Conservation (phyloP, 2,329 filamentous ascomycete genomes). For the Cytospora piceicola region DNA sequence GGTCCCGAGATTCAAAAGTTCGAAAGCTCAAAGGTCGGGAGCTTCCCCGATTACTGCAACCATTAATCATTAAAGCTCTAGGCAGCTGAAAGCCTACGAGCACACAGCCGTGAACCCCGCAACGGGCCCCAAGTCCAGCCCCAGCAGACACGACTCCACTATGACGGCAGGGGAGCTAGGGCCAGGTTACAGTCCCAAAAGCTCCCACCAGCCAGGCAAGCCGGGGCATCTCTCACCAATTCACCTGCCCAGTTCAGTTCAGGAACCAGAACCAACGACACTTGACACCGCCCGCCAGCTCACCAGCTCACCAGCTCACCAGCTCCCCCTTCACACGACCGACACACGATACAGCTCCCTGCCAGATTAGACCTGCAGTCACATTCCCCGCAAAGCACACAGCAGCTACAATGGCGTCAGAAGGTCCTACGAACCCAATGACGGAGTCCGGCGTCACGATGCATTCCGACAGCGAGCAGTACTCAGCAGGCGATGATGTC, state of each 20-base stretch:
- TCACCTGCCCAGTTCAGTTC: not conserved
- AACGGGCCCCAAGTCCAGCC: constrained; percentile 6
- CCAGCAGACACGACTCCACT: constrained; percentile 19
- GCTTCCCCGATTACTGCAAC: not conserved
- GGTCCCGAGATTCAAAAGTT: not conserved
- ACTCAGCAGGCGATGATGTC: constrained; percentile 68
- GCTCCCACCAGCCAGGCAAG: constrained; percentile 4
- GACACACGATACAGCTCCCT: not conserved
- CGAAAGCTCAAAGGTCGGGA: not conserved
- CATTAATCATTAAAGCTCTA: constrained; percentile 3
- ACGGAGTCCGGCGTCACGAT: constrained; percentile 77
- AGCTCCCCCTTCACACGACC: not conserved
- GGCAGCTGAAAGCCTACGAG: constrained; percentile 20
- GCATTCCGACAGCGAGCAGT: constrained; percentile 82
- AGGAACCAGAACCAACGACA: not conserved
- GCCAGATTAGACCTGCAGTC: not conserved
- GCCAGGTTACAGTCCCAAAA: constrained; percentile 15
- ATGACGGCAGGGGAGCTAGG: constrained; percentile 29
- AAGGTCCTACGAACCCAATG: constrained; percentile 58
- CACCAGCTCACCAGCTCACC: not conserved
- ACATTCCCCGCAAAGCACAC: not conserved
- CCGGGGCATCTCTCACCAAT: not conserved
- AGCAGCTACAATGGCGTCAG: constrained; percentile 53
- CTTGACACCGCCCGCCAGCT: not conserved
- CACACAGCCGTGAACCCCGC: constrained; percentile 10